Evolutionary conservation across 1,139 yeast species (phyloP), one percentile per base, ranked within the genome.

Genomic region (Yamadazyma triangularis): DNA sequence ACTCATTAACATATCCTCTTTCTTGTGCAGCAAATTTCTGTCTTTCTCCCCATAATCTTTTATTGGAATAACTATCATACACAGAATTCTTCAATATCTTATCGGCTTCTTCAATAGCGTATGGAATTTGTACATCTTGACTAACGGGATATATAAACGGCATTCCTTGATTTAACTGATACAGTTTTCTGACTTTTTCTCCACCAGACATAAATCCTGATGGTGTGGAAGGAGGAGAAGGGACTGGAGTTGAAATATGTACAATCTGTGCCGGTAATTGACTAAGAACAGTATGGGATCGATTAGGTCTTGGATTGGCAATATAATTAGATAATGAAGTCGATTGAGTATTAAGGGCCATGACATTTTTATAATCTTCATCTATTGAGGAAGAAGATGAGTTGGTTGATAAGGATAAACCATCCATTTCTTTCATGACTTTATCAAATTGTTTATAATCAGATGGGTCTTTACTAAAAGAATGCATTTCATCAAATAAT

Each of bases 201-300:
- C 84, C 84, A 1, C 77, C 77, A 4, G 73, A 53, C 60, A 70
- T 62, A 34, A 58, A 68, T 27, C 68, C 73, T 4, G 71, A 64
- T 15, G 94, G 88, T 1, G 82, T 73, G 8, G 76, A 55, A 0
- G 85, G 81, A 0, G 95, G 95, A 0, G 95, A 83, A 1, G 95
- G 93, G 0, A 83, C 85, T 0, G 95, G 96, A 0, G 96, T 87
- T 0, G 95, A 89, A 12, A 88, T 70, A 53, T 88, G 95, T 3
- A 82, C 60, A 1, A 74, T 69, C 23, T 84, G 87, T 0, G 76
- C 66, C 1, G 86, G 84, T 13, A 80, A 55, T 26, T 75, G 70
- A 27, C 73, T 65, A 33, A 73, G 70, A 2, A 74, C 56, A 4
- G 79, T 69, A 37, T 80, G 84, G 2, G 67, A 53, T 39, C 65